phyloP scores from a whole-genome alignment of 441 rosid genomes.

The Eutrema salsugineum region DNA sequence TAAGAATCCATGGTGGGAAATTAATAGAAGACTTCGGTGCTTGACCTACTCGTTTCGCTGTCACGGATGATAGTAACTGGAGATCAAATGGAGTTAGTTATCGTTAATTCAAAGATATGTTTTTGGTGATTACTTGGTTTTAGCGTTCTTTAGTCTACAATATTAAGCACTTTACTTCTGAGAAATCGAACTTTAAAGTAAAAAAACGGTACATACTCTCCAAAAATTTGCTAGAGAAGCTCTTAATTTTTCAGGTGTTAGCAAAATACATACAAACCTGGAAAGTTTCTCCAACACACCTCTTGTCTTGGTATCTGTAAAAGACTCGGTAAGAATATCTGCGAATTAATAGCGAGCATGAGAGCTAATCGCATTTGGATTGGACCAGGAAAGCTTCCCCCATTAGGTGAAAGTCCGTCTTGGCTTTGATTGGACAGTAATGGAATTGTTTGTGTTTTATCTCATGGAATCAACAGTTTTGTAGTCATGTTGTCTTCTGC shows the following conservation, averaged over 20 bases:
- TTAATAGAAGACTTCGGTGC: background rate
- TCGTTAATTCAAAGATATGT: background rate
- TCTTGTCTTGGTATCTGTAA: background rate
- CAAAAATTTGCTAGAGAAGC: background rate
- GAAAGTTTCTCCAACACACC: background rate
- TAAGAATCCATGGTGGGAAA: background rate
- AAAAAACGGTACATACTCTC: background rate
- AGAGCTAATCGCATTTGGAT: background rate
- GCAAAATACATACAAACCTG: background rate
- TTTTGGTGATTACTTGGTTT: too few species aligned
- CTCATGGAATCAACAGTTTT: constrained; percentile 60
- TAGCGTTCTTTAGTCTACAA: too few species aligned
- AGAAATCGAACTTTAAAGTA: too few species aligned
- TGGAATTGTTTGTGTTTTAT: constrained; percentile 8
- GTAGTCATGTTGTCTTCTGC: constrained; percentile 82
- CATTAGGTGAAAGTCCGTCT: background rate
- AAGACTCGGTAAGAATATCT: background rate
- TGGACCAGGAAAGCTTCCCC: background rate
- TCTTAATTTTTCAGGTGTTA: background rate
- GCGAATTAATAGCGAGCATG: background rate
- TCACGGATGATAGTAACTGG: background rate
- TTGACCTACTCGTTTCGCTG: background rate
- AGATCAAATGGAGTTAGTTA: background rate
- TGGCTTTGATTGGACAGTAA: background rate
- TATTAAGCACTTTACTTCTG: too few species aligned